Evolutionary conservation across 2,329 filamentous ascomycete genomes (phyloP).

Genomic region (Lecanicillium sp.): DNA sequence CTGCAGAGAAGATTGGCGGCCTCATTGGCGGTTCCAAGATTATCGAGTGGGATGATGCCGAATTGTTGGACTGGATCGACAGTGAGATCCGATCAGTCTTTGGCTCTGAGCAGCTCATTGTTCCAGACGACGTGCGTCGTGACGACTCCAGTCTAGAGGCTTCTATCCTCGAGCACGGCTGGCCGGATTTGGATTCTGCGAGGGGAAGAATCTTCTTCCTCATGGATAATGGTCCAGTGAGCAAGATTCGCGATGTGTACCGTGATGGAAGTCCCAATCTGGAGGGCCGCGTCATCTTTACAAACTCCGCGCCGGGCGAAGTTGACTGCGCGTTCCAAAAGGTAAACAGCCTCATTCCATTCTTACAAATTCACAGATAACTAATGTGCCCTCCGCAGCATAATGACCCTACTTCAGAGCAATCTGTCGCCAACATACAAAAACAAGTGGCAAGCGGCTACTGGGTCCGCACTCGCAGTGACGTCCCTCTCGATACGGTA

Average conservation of each 20-base stretch:
- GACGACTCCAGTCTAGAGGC: slow-evolving; percentile 33
- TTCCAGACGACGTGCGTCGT: slow-evolving; percentile 36
- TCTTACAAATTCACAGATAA: background rate
- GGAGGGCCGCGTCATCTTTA: slow-evolving; percentile 38
- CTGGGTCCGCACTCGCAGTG: slow-evolving; percentile 39
- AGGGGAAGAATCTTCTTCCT: slow-evolving; percentile 39
- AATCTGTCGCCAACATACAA: slow-evolving; percentile 30
- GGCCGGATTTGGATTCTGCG: slow-evolving; percentile 35
- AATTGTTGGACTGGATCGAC: slow-evolving; percentile 33
- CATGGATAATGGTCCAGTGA: slow-evolving; percentile 39
- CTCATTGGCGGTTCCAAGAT: slow-evolving; percentile 24
- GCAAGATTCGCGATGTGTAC: slow-evolving; percentile 30
- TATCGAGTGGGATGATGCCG: slow-evolving; percentile 33
- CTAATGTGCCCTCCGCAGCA: background rate
- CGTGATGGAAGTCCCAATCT: slow-evolving; percentile 20
- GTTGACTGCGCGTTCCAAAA: slow-evolving; percentile 39
- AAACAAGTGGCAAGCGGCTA: slow-evolving; percentile 36
- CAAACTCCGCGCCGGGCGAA: slow-evolving; percentile 35
- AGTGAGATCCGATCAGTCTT: slow-evolving; percentile 37
- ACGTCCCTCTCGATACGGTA: slow-evolving; percentile 35
- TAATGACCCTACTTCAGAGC: slow-evolving; percentile 30
- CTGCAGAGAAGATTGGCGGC: slow-evolving; percentile 15
- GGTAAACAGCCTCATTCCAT: slow-evolving; percentile 8
- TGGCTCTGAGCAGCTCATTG: slow-evolving; percentile 29
- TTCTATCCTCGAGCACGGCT: slow-evolving; percentile 35